phyloP scores from a whole-genome alignment of 192 early-diverging fungal species.

The Fimicolochytrium jonesii region DNA sequence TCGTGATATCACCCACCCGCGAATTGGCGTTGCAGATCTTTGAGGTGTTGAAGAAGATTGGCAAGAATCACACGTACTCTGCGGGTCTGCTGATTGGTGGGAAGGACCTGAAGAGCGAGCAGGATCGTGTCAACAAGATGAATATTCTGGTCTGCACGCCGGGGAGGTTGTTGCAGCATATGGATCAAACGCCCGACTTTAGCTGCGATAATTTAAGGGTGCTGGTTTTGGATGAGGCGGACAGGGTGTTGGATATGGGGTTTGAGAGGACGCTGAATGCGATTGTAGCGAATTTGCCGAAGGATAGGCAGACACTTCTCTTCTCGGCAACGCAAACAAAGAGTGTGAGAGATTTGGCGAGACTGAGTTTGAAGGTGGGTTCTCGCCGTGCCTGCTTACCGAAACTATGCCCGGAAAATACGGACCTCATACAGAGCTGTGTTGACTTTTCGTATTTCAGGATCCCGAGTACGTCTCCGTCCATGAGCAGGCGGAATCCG shows the following conservation, averaged over 20 bases:
- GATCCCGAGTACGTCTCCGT: conserved; percentile 95
- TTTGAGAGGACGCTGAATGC: conserved; percentile 87
- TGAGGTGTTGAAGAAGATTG: conserved; percentile 59
- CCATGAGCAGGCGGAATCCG: conserved; percentile 73
- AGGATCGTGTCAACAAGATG: conserved; percentile 46
- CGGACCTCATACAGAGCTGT: neutral
- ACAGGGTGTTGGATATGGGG: conserved; percentile 92
- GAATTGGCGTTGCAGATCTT: conserved; percentile 94
- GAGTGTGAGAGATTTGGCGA: conserved; percentile 88
- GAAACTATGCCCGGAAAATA: neutral
- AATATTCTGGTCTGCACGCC: conserved; percentile 96
- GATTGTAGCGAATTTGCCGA: conserved; percentile 84
- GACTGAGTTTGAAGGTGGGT: conserved; percentile 79
- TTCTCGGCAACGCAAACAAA: conserved; percentile 99
- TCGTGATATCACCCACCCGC: conserved; percentile 77
- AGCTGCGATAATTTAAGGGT: conserved; percentile 75
- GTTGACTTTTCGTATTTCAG: conserved; percentile 20
- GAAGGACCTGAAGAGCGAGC: conserved; percentile 75
- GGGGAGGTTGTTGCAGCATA: conserved; percentile 89
- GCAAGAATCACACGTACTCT: conserved; percentile 69
- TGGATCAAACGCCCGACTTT: conserved; percentile 90
- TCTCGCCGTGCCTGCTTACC: conserved; percentile 14
- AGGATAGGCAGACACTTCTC: conserved; percentile 82
- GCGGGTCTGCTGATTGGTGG: conserved; percentile 90
- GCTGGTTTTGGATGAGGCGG: conserved; percentile 95